Percentiles rank a stretch among this genome's conserved stretches.
Conservation (phyloP, 1,284 basidiomycete genomes). For the Malassezia psittaci region DNA sequence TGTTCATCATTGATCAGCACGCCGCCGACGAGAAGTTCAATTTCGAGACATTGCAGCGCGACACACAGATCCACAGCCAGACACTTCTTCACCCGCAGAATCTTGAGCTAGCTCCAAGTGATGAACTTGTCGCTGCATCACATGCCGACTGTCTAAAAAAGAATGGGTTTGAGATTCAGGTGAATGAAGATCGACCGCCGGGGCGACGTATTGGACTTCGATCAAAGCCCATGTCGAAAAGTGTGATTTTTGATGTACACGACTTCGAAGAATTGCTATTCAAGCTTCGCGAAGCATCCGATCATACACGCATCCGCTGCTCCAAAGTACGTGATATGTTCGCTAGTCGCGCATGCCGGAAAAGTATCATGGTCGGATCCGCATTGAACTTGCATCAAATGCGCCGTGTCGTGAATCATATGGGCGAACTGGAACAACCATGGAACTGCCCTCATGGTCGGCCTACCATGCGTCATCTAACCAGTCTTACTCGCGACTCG, state of each 20-base stretch:
- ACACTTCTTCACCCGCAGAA: conserved; percentile 66
- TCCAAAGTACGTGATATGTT: conserved; percentile 93
- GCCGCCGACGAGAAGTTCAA: conserved; percentile 90
- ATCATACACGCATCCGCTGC: conserved; percentile 65
- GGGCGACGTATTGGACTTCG: conserved; percentile 59
- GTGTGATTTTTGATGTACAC: conserved; percentile 66
- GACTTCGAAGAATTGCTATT: conserved; percentile 92
- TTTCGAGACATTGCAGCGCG: conserved; percentile 82
- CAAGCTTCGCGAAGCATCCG: conserved; percentile 63
- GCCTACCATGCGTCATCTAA: conserved; percentile 70
- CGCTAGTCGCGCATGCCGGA: conserved; percentile 85
- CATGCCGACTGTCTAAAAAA: conserved; percentile 67
- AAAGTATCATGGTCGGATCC: conserved; percentile 91
- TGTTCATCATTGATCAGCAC: conserved; percentile 79
- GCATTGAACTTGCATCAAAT: conserved; percentile 68
- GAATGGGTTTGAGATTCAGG: conserved; percentile 74
- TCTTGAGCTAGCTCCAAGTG: conserved; percentile 75
- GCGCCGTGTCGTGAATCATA: conserved; percentile 69
- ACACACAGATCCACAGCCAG: conserved; percentile 78
- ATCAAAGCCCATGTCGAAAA: conserved; percentile 82
- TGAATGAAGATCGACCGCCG: conserved; percentile 53
- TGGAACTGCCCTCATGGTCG: conserved; percentile 94
- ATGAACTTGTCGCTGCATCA: conserved; percentile 78
- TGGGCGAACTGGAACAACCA: conserved; percentile 91
- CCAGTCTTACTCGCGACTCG: conserved; percentile 19